Percentiles rank a stretch among this genome's conserved stretches.
phyloP scores from a whole-genome alignment of 106 monocot species.

The Alisma plantagoaquatica region DNA sequence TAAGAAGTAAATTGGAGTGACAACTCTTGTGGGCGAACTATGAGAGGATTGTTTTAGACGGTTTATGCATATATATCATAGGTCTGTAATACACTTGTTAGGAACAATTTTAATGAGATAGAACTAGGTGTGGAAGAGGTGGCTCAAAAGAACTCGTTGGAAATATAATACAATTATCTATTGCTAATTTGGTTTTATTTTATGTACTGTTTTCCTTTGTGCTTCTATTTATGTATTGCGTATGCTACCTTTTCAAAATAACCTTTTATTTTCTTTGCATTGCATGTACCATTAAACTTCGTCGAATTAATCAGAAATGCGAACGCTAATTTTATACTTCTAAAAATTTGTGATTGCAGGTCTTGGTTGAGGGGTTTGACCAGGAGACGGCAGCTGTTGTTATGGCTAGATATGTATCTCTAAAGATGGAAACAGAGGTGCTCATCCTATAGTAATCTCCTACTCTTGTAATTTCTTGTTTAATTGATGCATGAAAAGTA shows the following conservation, averaged over 20 bases:
- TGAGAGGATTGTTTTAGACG: too few relatives aligned
- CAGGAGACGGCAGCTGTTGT: conserved; percentile 96
- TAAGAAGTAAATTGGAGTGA: too few relatives aligned
- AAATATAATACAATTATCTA: background rate
- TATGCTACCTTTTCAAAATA: background rate
- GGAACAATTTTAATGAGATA: too few relatives aligned
- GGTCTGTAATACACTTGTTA: too few relatives aligned
- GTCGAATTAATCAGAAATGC: too few relatives aligned
- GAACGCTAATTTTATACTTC: too few relatives aligned
- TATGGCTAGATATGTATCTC: conserved; percentile 80
- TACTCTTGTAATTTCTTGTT: background rate
- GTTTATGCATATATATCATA: too few relatives aligned
- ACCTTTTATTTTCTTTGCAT: background rate
- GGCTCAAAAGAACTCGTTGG: too few relatives aligned
- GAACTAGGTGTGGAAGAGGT: too few relatives aligned
- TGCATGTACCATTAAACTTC: background rate
- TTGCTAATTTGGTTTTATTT: background rate
- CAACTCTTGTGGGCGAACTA: too few relatives aligned
- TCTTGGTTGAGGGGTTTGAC: conserved; percentile 91
- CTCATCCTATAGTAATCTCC: background rate
- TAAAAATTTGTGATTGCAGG: conserved; percentile 42
- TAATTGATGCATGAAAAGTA: too few relatives aligned
- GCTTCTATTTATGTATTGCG: background rate
- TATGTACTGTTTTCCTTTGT: background rate
- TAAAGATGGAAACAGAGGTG: conserved; percentile 99